Percentiles rank a stretch among this genome's conserved stretches.
Conservation (phyloP, 768 basidiomycete species). For the Boletus edulis region DNA sequence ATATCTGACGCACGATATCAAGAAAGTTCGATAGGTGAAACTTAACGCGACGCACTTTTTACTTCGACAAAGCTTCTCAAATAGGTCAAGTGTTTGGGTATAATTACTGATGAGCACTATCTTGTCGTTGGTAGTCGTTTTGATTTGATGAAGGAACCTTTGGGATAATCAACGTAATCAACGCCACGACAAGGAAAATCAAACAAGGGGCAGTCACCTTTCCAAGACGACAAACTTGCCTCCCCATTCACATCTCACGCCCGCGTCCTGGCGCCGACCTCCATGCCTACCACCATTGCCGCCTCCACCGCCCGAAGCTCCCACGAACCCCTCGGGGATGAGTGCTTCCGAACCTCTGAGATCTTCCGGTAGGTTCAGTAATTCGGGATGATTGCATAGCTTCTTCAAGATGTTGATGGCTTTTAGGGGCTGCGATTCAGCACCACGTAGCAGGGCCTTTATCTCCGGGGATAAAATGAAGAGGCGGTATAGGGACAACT, state of each 20-base stretch:
- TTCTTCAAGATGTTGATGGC: constrained; percentile 95
- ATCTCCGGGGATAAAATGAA: constrained; percentile 95
- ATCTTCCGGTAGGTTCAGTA: constrained; percentile 82
- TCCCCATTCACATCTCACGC: constrained; percentile 76
- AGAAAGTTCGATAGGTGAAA: not conserved
- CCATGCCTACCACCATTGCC: constrained; percentile 39
- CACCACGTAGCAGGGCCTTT: constrained; percentile 81
- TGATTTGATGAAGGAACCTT: constrained; percentile 84
- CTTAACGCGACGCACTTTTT: constrained; percentile 60
- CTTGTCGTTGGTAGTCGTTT: constrained; percentile 83
- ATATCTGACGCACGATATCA: constrained; percentile 53
- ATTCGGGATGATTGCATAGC: constrained; percentile 91
- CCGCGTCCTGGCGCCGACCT: constrained; percentile 35
- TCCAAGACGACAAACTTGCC: constrained; percentile 95
- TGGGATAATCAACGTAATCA: not conserved
- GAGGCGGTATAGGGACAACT: constrained; percentile 79
- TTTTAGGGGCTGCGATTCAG: constrained; percentile 90
- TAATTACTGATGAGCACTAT: constrained; percentile 97
- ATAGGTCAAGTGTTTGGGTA: constrained; percentile 91
- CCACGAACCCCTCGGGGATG: constrained; percentile 79
- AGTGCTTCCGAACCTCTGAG: constrained; percentile 77
- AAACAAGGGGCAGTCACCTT: constrained; percentile 46
- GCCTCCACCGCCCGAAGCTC: constrained; percentile 33
- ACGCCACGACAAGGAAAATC: not conserved
- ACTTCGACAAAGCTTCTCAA: constrained; percentile 81